A percentile compares a stretch with the other conserved stretches of the same genome.
phyloP scores from a whole-genome alignment of 257 asterid genomes.

The Nicotiana benthamiana region DNA sequence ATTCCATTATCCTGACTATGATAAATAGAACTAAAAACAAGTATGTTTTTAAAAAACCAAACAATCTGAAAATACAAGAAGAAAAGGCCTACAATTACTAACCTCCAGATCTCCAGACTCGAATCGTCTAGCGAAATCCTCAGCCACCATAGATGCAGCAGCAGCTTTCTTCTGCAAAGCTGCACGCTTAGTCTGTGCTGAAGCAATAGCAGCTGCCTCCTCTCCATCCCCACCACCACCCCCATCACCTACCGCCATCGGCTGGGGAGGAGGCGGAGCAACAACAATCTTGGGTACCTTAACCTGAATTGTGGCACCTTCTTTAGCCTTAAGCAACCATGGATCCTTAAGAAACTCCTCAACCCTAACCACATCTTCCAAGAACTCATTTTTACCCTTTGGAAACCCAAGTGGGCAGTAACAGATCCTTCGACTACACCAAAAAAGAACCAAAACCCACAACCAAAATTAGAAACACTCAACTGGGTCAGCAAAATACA shows the following conservation, averaged over 20 bases:
- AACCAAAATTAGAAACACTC: conserved; percentile 20
- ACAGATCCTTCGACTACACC: conserved; percentile 82
- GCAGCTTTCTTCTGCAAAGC: conserved; percentile 93
- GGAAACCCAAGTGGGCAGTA: conserved; percentile 77
- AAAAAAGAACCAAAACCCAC: conserved; percentile 16
- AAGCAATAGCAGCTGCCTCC: conserved; percentile 46
- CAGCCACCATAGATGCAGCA: conserved; percentile 73
- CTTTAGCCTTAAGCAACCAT: conserved; percentile 62
- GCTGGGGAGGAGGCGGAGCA: conserved; percentile 25
- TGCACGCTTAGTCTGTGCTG: conserved; percentile 71
- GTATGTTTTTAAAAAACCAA: background rate
- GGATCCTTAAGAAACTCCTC: conserved; percentile 84
- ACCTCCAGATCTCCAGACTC: conserved; percentile 90
- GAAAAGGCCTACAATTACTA: background rate
- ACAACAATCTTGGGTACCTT: conserved; percentile 74
- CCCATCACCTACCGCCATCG: conserved; percentile 1
- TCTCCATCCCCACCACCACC: conserved; percentile 36
- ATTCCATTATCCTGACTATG: background rate
- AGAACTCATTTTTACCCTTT: conserved; percentile 48
- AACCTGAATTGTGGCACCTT: conserved; percentile 71
- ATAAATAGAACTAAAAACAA: background rate
- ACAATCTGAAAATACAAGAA: background rate
- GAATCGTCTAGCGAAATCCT: conserved; percentile 69
- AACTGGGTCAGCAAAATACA: conserved; percentile 9
- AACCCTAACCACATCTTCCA: conserved; percentile 58